Conservation (phyloP, 495 filamentous ascomycete genomes). For the Neurospora sp. region DNA sequence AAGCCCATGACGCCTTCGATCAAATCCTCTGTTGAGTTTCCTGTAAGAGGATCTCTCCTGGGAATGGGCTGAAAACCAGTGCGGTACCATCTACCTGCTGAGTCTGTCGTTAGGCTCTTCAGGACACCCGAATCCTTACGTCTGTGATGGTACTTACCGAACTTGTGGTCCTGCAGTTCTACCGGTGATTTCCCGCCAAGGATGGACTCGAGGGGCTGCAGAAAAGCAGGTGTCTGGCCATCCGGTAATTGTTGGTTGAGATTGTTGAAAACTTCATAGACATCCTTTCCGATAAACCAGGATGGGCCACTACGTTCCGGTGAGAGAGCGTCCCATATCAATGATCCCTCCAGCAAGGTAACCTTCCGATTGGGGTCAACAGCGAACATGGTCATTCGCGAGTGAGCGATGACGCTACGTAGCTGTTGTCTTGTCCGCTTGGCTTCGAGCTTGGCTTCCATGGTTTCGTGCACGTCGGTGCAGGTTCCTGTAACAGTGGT, state of each 20-base stretch:
- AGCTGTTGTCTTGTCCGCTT: conserved; percentile 52
- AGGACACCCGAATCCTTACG: neutral
- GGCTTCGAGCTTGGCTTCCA: conserved; percentile 49
- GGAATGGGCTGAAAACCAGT: conserved; percentile 53
- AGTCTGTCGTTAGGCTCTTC: conserved; percentile 6
- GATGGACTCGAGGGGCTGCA: conserved; percentile 46
- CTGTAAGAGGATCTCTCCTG: conserved; percentile 37
- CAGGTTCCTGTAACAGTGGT: conserved; percentile 33
- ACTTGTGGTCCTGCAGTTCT: conserved; percentile 40
- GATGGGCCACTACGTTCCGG: conserved; percentile 12
- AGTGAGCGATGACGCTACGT: conserved; percentile 55
- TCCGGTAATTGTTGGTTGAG: conserved; percentile 20
- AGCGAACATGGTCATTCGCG: conserved; percentile 58
- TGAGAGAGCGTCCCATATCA: conserved; percentile 39
- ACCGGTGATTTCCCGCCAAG: conserved; percentile 41
- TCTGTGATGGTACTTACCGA: conserved; percentile 18
- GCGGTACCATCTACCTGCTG: conserved; percentile 49
- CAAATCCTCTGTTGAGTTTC: conserved; percentile 29
- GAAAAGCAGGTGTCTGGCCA: conserved; percentile 34
- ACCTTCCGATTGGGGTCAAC: conserved; percentile 46
- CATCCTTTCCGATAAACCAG: conserved; percentile 43
- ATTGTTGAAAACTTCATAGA: conserved; percentile 48
- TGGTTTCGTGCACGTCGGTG: conserved; percentile 56
- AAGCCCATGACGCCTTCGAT: conserved; percentile 60
- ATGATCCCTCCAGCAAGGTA: conserved; percentile 52